Evolutionary conservation across 768 basidiomycete genomes (phyloP).

Genomic region (Amylocystis lapponica): DNA sequence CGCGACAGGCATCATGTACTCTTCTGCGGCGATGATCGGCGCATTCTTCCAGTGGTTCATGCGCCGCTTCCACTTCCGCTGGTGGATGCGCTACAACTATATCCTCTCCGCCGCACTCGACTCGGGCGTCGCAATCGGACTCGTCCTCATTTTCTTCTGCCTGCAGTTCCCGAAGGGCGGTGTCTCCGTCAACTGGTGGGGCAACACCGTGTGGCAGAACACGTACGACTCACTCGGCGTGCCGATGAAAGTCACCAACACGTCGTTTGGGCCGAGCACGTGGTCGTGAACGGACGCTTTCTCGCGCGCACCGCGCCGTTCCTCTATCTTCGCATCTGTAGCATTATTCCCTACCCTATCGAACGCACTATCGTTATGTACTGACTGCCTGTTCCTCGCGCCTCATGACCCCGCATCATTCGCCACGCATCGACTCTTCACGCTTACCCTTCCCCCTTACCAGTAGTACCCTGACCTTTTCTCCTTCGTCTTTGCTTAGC

Average conservation of each 20-base stretch:
- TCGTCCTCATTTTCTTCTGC: conserved; percentile 64
- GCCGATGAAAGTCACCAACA: conserved; percentile 43
- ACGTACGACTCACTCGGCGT: conserved; percentile 64
- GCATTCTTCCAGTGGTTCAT: conserved; percentile 86
- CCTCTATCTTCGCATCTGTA: conserved; percentile 1
- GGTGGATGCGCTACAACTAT: conserved; percentile 84
- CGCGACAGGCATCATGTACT: conserved; percentile 86
- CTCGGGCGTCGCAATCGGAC: conserved; percentile 54
- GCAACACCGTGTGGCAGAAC: conserved; percentile 67
- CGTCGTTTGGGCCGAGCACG: conserved; percentile 54
- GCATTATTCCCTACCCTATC: not conserved
- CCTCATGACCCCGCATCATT: too few species aligned
- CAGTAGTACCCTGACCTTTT: too few species aligned
- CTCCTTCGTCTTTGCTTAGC: too few species aligned
- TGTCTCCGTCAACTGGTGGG: conserved; percentile 68
- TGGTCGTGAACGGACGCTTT: conserved; percentile 46
- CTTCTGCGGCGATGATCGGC: conserved; percentile 71
- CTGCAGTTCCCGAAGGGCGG: conserved; percentile 51
- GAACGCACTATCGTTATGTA: conserved; percentile 1
- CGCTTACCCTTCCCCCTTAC: too few species aligned
- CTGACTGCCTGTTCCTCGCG: too few species aligned
- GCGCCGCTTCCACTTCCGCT: conserved; percentile 60
- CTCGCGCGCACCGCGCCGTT: not conserved
- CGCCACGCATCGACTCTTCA: too few species aligned
- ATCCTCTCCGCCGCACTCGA: conserved; percentile 69